Percentiles rank a stretch among this genome's conserved stretches.
phyloP scores from a whole-genome alignment of 768 basidiomycete species.

The Tulasnella sp. region DNA sequence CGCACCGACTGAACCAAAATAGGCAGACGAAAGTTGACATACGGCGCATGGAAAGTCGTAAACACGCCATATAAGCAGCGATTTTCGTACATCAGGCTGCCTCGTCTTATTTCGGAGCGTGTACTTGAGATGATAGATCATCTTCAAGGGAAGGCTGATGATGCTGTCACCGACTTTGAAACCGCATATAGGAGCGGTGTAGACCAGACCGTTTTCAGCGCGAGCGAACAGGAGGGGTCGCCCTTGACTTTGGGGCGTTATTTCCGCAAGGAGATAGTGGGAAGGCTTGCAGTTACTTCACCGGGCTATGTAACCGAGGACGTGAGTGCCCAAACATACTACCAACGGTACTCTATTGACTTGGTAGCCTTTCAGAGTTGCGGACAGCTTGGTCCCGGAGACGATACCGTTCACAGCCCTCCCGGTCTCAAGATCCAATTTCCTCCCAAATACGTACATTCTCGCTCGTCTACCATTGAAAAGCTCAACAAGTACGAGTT shows the following conservation, averaged over 20 bases:
- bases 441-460: not conserved
- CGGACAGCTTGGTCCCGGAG: not conserved
- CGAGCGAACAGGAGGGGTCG: not conserved
- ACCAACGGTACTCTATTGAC: not conserved
- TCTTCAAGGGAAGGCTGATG: not conserved
- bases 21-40: not conserved
- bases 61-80: conserved; percentile 6
- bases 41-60: not conserved
- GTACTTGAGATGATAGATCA: not conserved
- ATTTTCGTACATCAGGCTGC: not conserved
- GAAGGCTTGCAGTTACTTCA: not conserved
- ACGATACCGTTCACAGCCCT: not conserved
- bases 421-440: not conserved
- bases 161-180: not conserved
- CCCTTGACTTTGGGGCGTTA: not conserved
- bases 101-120: not conserved
- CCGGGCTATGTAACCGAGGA: conserved; percentile 11
- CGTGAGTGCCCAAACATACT: not conserved
- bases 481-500: not conserved
- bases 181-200: not conserved
- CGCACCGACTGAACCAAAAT: not conserved
- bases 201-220: not conserved
- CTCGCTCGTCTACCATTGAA: not conserved
- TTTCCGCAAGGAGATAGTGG: not conserved
- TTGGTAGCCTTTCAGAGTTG: not conserved